Conservation (phyloP, 2,329 filamentous ascomycete genomes). For the Colletotrichum simmondsii region DNA sequence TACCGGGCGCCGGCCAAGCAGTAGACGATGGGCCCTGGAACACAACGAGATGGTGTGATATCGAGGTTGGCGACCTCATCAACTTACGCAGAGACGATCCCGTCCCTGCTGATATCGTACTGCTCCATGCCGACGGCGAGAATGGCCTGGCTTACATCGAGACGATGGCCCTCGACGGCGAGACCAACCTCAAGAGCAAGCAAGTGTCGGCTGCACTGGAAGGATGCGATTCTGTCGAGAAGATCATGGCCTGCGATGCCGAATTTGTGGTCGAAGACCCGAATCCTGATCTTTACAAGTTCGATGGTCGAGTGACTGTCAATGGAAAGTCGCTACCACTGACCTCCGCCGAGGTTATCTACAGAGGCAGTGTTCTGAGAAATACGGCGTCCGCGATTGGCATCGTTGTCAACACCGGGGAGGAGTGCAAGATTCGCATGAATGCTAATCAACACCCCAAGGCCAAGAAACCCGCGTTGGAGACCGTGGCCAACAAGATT, state of each 20-base stretch:
- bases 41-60: constrained; percentile 53
- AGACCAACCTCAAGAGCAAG: constrained; percentile 85
- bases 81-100: constrained; percentile 75
- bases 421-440: constrained; percentile 93
- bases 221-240: constrained; percentile 63
- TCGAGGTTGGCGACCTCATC: constrained; percentile 62
- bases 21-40: constrained; percentile 59
- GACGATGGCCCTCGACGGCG: constrained; percentile 86
- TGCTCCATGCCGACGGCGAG: constrained; percentile 81
- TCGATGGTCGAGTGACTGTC: constrained; percentile 75
- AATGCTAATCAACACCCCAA: constrained; percentile 90
- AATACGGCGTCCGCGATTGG: constrained; percentile 82
- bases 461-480: constrained; percentile 84
- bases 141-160: constrained; percentile 86
- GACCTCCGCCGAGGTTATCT: constrained; percentile 84
- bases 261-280: constrained; percentile 80
- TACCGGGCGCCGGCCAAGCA: constrained; percentile 55
- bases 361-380: constrained; percentile 84
- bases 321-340: constrained; percentile 72
- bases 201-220: constrained; percentile 72
- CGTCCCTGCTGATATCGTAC: constrained; percentile 83
- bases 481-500: constrained; percentile 81
- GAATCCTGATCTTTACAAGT: constrained; percentile 81
- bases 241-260: constrained; percentile 66
- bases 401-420: constrained; percentile 87